Evolutionary conservation across 169 alveolate species (phyloP), one percentile per base, ranked within the genome.

Genomic region (Plasmodium blacklocki): DNA sequence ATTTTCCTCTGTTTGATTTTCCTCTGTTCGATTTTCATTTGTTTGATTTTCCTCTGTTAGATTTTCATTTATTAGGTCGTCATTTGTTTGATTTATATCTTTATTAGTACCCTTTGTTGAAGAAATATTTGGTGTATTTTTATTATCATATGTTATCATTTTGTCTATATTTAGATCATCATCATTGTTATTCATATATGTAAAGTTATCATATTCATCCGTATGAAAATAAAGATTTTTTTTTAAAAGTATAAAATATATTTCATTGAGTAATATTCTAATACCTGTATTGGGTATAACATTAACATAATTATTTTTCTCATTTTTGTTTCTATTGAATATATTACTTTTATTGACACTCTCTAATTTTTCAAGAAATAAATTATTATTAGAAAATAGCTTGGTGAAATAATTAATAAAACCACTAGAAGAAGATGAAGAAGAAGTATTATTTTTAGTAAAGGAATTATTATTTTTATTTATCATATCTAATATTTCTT

Each of bases 401-500:
- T 86, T 86, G 15, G 67, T 86, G 58, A 86, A 86, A 54, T 59
- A 86, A 54, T 72, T n/a, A 54, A 86, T 71, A 56, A 86, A 86
- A 12, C 92, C 92, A 50, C 47, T 72, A 11, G 92, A 62, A 56
- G 64, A 56, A 39, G 47, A 5, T 5, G 47, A 39, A 39, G 47
- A 39, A 5, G 47, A 39, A n/a, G 86, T 68, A 54, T 66, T 72
- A 19, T 19, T 59, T 47, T 76, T 86, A 2, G 45, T 47, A 60
- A 43, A 21, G 8, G 70, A 32, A 73, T 43, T 72, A 47, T 52
- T 86, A 32, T 73, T 72, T 54, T 63, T 86, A 45, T 72, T 72
- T 86, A 86, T 86, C 15, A 86, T 72, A 21, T 86, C 92, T 72
- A 86, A 66, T 60, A 86, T 86, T 86, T 86, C 92, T 71, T 86